These are phyloP conservation scores for Ophiostoma tasmaniense DNA, from an alignment of 2,329 filamentous ascomycete species.

Conservation along the genomic window DNA sequence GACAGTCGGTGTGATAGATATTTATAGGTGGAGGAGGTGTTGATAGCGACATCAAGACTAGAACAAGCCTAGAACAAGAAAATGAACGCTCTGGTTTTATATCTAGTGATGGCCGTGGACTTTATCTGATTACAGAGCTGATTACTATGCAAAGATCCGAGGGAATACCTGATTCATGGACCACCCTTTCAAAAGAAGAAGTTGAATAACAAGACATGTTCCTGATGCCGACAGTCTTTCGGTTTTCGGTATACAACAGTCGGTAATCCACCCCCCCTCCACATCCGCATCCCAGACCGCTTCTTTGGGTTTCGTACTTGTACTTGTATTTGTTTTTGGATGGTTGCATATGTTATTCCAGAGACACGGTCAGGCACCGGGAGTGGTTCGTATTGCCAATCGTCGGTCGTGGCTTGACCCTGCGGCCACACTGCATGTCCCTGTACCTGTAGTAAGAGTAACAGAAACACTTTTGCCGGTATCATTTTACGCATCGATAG, in stretches of 20 bases:
- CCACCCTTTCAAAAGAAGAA: not conserved
- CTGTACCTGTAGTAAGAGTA: not conserved
- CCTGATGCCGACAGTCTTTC: not conserved
- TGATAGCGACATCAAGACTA: too few relatives aligned
- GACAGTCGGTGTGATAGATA: not conserved
- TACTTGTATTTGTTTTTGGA: not conserved
- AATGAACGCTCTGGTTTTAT: too few relatives aligned
- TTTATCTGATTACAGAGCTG: too few relatives aligned
- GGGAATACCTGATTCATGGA: not conserved
- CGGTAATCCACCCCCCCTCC: not conserved
- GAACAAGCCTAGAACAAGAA: too few relatives aligned
- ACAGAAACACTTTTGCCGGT: not conserved
- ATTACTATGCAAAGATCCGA: not conserved
- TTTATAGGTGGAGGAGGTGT: too few relatives aligned
- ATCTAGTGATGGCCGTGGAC: too few relatives aligned
- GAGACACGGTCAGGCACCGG: not conserved
- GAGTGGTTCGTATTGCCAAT: not conserved
- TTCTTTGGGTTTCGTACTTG: constrained; percentile 1
- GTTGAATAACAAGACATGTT: not conserved
- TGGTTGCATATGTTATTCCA: not conserved
- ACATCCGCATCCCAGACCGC: not conserved
- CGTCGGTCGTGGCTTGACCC: not conserved
- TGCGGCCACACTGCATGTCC: not conserved
- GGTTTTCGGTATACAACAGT: not conserved
- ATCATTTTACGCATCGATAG: not conserved